Conservation (phyloP, 139 green algal genomes). For the Tetradesmus obliquus region DNA sequence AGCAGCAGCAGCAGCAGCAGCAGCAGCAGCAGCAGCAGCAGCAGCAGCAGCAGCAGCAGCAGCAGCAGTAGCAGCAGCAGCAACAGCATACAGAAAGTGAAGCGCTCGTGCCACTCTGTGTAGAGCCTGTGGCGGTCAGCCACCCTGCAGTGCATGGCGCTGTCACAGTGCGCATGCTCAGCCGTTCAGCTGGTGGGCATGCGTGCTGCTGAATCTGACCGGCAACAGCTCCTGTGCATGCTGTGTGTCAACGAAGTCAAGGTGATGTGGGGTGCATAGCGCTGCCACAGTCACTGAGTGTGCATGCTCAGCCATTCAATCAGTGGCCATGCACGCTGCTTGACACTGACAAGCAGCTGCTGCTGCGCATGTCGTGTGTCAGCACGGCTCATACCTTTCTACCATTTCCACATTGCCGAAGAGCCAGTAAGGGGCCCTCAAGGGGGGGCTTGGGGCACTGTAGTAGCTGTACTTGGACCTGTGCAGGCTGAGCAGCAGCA, state of each 20-base stretch:
- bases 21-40: neutral
- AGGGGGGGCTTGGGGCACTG: neutral
- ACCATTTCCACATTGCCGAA: slow-evolving; percentile 8
- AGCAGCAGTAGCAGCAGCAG: neutral
- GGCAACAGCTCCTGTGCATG: neutral
- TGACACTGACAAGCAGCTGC: neutral
- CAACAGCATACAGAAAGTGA: neutral
- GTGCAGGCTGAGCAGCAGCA: neutral
- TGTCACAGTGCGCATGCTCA: too few relatives aligned
- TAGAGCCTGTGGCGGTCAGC: slow-evolving; percentile 27
- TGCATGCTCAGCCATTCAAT: neutral
- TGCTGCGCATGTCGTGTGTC: neutral
- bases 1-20: neutral
- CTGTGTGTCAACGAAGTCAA: too few relatives aligned
- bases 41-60: neutral
- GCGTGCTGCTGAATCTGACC: neutral
- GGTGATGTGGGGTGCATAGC: too few relatives aligned
- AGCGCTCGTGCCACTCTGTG: slow-evolving; percentile 32
- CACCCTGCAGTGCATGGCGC: neutral
- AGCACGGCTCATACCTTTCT: neutral
- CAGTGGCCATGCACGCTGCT: neutral
- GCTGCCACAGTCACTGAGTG: neutral
- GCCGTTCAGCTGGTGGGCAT: too few relatives aligned
- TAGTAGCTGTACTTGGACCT: neutral
- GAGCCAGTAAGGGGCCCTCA: neutral